These are phyloP conservation scores for Porpolomopsis calyptriformis DNA, from an alignment of 768 basidiomycete species.

Conservation along the genomic window DNA sequence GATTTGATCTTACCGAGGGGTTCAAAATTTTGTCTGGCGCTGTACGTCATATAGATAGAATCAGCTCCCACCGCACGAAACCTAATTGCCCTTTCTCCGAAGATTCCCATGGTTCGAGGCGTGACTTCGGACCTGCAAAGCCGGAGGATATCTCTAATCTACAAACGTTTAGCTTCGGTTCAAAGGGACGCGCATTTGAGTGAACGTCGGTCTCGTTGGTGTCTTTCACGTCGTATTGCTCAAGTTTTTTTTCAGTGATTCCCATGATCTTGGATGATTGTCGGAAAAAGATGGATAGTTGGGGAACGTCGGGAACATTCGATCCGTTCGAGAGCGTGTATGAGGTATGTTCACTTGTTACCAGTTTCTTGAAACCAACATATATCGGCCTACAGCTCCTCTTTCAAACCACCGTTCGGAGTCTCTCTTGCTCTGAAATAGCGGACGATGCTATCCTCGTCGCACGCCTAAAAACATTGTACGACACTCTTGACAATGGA, in stretches of 20 bases:
- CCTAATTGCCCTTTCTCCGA: conserved; percentile 4
- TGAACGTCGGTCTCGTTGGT: conserved; percentile 36
- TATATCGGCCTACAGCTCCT: conserved; percentile 34
- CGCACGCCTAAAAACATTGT: conserved; percentile 49
- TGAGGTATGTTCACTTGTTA: conserved; percentile 35
- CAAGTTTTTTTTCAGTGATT: conserved; percentile 37
- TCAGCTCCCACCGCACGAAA: background rate
- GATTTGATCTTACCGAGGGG: conserved; percentile 67
- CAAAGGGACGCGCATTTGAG: conserved; percentile 54
- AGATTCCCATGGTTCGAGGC: conserved; percentile 71
- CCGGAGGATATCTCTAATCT: conserved; percentile 51
- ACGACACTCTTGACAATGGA: conserved; percentile 57
- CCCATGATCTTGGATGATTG: conserved; percentile 56
- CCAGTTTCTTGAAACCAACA: conserved; percentile 8
- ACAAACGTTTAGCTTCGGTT: conserved; percentile 56
- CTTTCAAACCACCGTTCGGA: conserved; percentile 65
- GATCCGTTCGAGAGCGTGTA: conserved; percentile 66
- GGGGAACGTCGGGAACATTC: conserved; percentile 53
- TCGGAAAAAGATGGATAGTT: conserved; percentile 47
- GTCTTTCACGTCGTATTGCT: conserved; percentile 10
- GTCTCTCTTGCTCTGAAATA: conserved; percentile 57
- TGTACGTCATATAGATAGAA: conserved; percentile 32
- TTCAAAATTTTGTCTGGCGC: conserved; percentile 73
- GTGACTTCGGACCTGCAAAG: conserved; percentile 63
- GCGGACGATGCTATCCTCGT: conserved; percentile 56